phyloP scores from a whole-genome alignment of 805 yeast species.

The Kurtzmaniella fragi region DNA sequence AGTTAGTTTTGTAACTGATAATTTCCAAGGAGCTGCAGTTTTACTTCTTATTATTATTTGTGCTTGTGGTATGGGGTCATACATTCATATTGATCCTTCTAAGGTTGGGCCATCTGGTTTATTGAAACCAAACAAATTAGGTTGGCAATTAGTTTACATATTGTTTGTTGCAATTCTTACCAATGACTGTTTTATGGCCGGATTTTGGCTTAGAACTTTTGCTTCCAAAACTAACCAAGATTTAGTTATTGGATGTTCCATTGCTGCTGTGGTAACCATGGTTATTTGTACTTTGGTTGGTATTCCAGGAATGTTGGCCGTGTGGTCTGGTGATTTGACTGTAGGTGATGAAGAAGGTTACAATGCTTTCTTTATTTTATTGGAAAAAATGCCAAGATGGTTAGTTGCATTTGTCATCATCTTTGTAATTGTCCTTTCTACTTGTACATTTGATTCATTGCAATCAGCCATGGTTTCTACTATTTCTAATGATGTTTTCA shows the following conservation, averaged over 20 bases:
- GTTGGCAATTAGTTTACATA: constrained; percentile 88
- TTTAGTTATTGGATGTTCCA: constrained; percentile 64
- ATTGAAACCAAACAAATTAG: constrained; percentile 61
- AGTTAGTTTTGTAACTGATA: constrained; percentile 83
- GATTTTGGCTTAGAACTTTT: constrained; percentile 92
- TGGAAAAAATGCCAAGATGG: constrained; percentile 78
- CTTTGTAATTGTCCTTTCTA: constrained; percentile 67
- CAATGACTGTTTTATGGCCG: constrained; percentile 84
- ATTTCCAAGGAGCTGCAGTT: constrained; percentile 76
- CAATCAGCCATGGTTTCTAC: constrained; percentile 88
- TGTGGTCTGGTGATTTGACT: constrained; percentile 74
- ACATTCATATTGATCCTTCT: constrained; percentile 61
- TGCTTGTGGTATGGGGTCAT: constrained; percentile 72
- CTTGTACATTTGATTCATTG: constrained; percentile 84
- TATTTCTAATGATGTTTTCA: constrained; percentile 82
- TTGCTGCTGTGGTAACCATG: constrained; percentile 67
- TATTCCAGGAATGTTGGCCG: constrained; percentile 79
- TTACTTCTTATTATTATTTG: constrained; percentile 63
- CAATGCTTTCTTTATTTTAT: constrained; percentile 67
- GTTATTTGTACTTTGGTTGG: constrained; percentile 70
- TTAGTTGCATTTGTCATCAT: constrained; percentile 77
- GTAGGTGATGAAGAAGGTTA: constrained; percentile 53
- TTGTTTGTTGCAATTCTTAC: constrained; percentile 82
- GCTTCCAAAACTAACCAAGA: constrained; percentile 79
- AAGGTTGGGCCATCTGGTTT: constrained; percentile 60